These are phyloP conservation scores for Trametes meyenii DNA, from an alignment of 768 basidiomycete genomes.

Conservation along the genomic window DNA sequence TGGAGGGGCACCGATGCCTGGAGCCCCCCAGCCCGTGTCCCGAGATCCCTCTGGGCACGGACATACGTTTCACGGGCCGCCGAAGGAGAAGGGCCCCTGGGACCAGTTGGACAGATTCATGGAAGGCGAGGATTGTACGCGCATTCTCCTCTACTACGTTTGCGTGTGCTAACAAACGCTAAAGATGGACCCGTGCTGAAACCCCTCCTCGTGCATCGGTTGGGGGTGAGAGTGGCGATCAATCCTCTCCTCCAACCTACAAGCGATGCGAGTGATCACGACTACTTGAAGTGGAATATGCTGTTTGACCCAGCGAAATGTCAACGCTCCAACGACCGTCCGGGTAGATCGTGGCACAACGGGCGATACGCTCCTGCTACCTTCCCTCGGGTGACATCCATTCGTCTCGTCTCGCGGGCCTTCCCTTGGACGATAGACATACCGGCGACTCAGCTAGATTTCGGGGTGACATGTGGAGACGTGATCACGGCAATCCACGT, in stretches of 20 bases:
- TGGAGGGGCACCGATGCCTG: conserved; percentile 3
- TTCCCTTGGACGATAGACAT: conserved; percentile 62
- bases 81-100: conserved; percentile 19
- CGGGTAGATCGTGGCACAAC: conserved; percentile 63
- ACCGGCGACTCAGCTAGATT: conserved; percentile 43
- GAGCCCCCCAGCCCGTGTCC: conserved; percentile 5
- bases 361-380: conserved; percentile 70
- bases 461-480: conserved; percentile 71
- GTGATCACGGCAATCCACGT: conserved; percentile 57
- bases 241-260: conserved; percentile 64
- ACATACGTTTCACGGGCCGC: not conserved
- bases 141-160: not conserved
- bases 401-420: conserved; percentile 54
- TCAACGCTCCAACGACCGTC: conserved; percentile 62
- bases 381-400: conserved; percentile 55
- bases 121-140: conserved; percentile 48
- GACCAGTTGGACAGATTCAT: conserved; percentile 40
- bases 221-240: conserved; percentile 49
- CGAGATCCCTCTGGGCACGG: not conserved
- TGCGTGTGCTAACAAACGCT: conserved; percentile 6
- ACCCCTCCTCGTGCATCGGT: conserved; percentile 55
- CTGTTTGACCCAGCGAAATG: conserved; percentile 62
- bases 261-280: conserved; percentile 40
- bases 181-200: conserved; percentile 73
- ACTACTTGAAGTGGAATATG: conserved; percentile 76